These are phyloP conservation scores for Crepidotus variabilis DNA, from an alignment of 768 basidiomycete species.

Conservation along the genomic window DNA sequence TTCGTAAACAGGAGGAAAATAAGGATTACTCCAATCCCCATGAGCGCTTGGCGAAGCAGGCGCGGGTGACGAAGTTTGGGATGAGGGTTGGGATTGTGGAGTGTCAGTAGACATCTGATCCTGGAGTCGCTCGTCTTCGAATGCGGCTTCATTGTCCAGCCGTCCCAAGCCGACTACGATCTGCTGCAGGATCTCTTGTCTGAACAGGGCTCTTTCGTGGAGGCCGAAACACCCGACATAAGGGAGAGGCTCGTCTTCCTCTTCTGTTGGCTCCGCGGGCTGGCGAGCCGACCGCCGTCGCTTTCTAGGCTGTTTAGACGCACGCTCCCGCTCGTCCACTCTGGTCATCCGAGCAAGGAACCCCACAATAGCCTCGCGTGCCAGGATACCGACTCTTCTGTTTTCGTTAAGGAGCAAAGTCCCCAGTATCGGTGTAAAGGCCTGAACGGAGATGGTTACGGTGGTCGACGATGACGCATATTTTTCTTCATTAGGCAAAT, in stretches of 20 bases:
- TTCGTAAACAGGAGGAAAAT: conserved; percentile 43
- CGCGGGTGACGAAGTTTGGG: conserved; percentile 24
- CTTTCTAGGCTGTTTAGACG: conserved; percentile 8
- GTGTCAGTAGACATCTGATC: conserved; percentile 3
- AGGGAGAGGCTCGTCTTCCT: conserved; percentile 30
- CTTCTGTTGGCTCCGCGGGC: conserved; percentile 23
- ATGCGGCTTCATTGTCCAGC: conserved; percentile 41
- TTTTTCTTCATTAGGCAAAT: conserved; percentile 27
- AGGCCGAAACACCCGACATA: conserved; percentile 45
- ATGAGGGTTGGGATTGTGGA: background rate
- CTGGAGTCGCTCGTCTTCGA: conserved; percentile 15
- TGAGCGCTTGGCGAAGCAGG: conserved; percentile 2
- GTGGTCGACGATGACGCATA: conserved; percentile 31
- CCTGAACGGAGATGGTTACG: conserved; percentile 67
- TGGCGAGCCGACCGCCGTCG: conserved; percentile 9
- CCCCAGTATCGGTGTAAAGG: conserved; percentile 90
- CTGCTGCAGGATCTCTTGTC: conserved; percentile 78
- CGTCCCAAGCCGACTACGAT: conserved; percentile 89
- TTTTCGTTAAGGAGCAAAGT: conserved; percentile 83
- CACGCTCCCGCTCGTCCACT: conserved; percentile 45
- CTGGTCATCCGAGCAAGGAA: conserved; percentile 67
- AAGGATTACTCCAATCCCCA: conserved; percentile 37
- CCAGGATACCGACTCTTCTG: conserved; percentile 63
- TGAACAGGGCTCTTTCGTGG: conserved; percentile 61
- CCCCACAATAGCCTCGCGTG: conserved; percentile 75